Conservation (phyloP, 129 eudicot genomes). For the Helichrysum umbraculigerum region DNA sequence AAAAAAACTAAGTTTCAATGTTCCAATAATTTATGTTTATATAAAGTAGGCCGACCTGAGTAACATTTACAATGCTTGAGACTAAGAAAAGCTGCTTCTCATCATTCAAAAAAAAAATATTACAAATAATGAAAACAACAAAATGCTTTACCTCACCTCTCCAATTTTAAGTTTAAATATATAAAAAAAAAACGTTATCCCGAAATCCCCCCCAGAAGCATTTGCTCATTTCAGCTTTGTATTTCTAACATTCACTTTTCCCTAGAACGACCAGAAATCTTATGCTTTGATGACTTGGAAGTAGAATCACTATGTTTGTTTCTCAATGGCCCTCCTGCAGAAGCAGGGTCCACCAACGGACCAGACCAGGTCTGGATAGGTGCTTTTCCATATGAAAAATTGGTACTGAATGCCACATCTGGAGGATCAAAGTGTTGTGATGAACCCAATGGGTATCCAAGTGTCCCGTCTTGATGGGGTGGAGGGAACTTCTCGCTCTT, state of each 20-base stretch:
- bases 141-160: slow-evolving; percentile 36
- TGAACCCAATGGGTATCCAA: slow-evolving; percentile 69
- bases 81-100: slow-evolving; percentile 27
- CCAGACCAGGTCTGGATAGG: slow-evolving; percentile 79
- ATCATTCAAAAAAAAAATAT: slow-evolving; percentile 26
- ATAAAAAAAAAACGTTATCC: slow-evolving; percentile 20
- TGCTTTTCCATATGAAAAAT: slow-evolving; percentile 55
- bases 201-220: not conserved
- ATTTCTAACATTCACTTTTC: slow-evolving; percentile 26
- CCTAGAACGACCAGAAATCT: slow-evolving; percentile 26
- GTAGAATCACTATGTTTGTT: slow-evolving; percentile 41
- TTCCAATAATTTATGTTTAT: slow-evolving; percentile 11
- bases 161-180: not conserved
- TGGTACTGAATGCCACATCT: slow-evolving; percentile 75
- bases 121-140: slow-evolving; percentile 27
- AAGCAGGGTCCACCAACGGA: slow-evolving; percentile 60
- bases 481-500: slow-evolving; percentile 96
- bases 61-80: slow-evolving; percentile 30
- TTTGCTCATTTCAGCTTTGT: not conserved
- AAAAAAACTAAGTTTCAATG: not conserved
- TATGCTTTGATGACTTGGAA: slow-evolving; percentile 30
- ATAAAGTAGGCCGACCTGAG: slow-evolving; percentile 25
- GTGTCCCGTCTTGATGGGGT: slow-evolving; percentile 84
- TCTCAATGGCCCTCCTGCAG: slow-evolving; percentile 44
- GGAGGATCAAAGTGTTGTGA: slow-evolving; percentile 78